These are phyloP conservation scores for Lathyrus tuberosus DNA, from an alignment of 306 rosid species.

Conservation along the genomic window DNA sequence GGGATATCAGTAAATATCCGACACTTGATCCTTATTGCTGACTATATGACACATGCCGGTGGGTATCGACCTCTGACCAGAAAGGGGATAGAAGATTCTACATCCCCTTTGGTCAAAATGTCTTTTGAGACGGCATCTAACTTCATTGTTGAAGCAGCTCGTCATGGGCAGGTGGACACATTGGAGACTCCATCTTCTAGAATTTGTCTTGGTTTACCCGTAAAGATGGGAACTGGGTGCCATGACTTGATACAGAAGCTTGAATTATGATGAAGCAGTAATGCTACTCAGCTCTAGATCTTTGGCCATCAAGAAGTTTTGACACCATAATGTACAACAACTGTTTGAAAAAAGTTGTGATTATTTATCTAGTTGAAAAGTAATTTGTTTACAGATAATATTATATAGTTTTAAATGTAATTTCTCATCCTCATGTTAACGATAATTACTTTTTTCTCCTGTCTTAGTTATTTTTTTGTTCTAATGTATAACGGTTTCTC, in stretches of 20 bases:
- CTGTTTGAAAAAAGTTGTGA: background rate
- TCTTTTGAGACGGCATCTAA: constrained; percentile 81
- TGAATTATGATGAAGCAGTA: constrained; percentile 40
- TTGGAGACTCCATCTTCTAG: constrained; percentile 92
- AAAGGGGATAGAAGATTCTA: constrained; percentile 60
- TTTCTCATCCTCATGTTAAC: background rate
- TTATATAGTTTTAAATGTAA: constrained; percentile 12
- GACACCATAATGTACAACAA: constrained; percentile 33
- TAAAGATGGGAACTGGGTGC: constrained; percentile 80
- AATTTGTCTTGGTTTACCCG: constrained; percentile 89
- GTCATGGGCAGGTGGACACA: constrained; percentile 66
- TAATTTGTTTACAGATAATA: constrained; percentile 10
- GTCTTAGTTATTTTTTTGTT: background rate
- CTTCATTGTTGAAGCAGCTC: constrained; percentile 84
- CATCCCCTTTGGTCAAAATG: constrained; percentile 83
- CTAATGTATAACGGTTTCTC: too few relatives aligned
- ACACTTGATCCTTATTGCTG: constrained; percentile 84
- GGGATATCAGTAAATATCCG: constrained; percentile 84
- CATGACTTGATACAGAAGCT: constrained; percentile 76
- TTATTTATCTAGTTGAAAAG: background rate
- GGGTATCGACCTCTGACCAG: constrained; percentile 79
- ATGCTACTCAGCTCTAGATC: background rate
- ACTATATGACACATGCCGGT: constrained; percentile 77
- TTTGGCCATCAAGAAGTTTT: constrained; percentile 36
- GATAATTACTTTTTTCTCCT: background rate